Evolutionary conservation across 768 basidiomycete genomes (phyloP).

Genomic region (Galerina sulciceps): DNA sequence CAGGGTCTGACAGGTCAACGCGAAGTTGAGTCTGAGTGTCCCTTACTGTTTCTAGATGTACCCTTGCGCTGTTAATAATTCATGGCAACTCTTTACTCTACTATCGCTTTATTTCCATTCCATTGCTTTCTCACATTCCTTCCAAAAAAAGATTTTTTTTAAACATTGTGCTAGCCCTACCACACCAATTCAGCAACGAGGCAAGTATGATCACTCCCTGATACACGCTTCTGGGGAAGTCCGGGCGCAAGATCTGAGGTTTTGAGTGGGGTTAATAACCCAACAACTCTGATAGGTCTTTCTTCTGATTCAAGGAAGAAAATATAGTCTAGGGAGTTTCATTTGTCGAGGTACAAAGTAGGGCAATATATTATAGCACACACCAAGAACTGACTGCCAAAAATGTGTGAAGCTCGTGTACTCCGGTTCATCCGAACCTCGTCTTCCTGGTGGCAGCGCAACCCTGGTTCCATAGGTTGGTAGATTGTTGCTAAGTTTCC

Average conservation of each 20-base stretch:
- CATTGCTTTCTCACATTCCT: slow-evolving; percentile 8
- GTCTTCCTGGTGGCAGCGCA: slow-evolving; percentile 37
- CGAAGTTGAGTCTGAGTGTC: slow-evolving; percentile 9
- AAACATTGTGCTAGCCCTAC: slow-evolving; percentile 7
- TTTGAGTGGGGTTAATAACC: slow-evolving; percentile 66
- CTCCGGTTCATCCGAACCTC: slow-evolving; percentile 74
- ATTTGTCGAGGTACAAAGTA: background rate
- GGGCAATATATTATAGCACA: background rate
- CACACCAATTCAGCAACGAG: slow-evolving; percentile 67
- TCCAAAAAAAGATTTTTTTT: background rate
- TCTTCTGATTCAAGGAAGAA: slow-evolving; percentile 64
- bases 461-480: slow-evolving; percentile 58
- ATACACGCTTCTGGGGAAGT: slow-evolving; percentile 77
- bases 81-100: slow-evolving; percentile 8
- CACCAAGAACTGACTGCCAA: slow-evolving; percentile 84
- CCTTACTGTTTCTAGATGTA: slow-evolving; percentile 1
- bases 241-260: slow-evolving; percentile 67
- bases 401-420: slow-evolving; percentile 91
- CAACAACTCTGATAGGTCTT: slow-evolving; percentile 40
- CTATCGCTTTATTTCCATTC: slow-evolving; percentile 12
- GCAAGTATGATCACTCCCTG: slow-evolving; percentile 88
- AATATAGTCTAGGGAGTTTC: slow-evolving; percentile 76
- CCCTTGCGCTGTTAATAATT: slow-evolving; percentile 8
- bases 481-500: slow-evolving; percentile 17
- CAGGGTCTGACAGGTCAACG: slow-evolving; percentile 77